Evolutionary conservation across 2,329 filamentous ascomycete genomes (phyloP), one percentile per base, ranked within the genome.

Genomic region (Nigrograna mackinnonii): DNA sequence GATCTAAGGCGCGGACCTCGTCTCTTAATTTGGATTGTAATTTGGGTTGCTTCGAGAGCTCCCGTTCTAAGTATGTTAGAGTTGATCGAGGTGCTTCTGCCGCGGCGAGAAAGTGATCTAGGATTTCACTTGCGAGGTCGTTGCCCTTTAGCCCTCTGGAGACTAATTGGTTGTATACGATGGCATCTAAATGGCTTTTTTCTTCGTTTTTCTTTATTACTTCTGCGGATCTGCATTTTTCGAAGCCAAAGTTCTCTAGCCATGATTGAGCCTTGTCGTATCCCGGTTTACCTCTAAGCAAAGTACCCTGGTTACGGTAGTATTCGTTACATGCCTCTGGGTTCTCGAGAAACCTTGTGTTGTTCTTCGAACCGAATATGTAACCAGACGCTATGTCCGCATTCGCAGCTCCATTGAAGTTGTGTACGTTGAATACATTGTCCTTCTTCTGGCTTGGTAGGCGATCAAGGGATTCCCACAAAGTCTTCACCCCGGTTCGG

Each of bases 341-440:
- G 16, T 85, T 66, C 21, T 78, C 66, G 0, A 87, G 66, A 42
- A 87, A 85, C 49, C 86, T 78, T 17, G 83, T 81, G n/a, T 74
- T 68, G 34, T 77, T 75, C 5, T 66, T 49, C 4, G 85, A 59
- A 1, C 88, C 87, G 55, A 89, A 90, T 16, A 87, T 75, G 60
- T 88, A 89, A 0, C 79, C 77, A 0, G 85, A 79, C 31, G 90
- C 82, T 52, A 88, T 82, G 59, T 91, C 88, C 82, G 90, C 86
- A 3, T 84, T 83, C 0, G 83, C 70, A 1, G 82, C 84, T 54
- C 83, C 79, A 59, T 86, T 85, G 9, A 89, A 63, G 55, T 55
- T 38, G 58, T 64, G 56, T 49, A 67, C 37, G 59, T 73, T 44
- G 47, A 43, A 66, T 90, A 91, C 22, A 18, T 91, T 68, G 79